A percentile compares a stretch with the other conserved stretches of the same genome.
These are phyloP conservation scores for Calonectria hongkongensis DNA, from an alignment of 2,329 filamentous ascomycete genomes.

Conservation along the genomic window DNA sequence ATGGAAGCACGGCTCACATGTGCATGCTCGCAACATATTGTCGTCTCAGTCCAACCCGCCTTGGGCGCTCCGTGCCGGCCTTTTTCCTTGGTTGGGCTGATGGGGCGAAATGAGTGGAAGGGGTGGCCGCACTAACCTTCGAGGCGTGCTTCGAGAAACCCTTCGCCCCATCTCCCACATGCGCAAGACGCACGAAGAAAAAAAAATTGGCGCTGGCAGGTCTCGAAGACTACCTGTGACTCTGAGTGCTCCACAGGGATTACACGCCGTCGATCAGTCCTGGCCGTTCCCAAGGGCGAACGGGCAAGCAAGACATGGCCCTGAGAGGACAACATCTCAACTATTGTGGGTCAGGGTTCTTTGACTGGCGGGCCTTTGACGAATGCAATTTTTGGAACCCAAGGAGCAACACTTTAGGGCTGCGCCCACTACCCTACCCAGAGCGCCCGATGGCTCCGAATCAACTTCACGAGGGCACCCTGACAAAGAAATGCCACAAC, in stretches of 20 bases:
- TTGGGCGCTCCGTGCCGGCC: slow-evolving; percentile 17
- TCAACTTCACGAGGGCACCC: slow-evolving; percentile 33
- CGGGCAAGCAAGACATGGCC: slow-evolving; percentile 47
- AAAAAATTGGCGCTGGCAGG: slow-evolving; percentile 40
- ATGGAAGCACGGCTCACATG: slow-evolving; percentile 23
- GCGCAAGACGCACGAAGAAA: slow-evolving; percentile 31
- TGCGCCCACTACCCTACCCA: slow-evolving; percentile 27
- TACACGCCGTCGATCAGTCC: slow-evolving; percentile 49
- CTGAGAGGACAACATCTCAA: slow-evolving; percentile 40
- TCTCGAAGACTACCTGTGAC: slow-evolving; percentile 39
- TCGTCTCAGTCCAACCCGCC: slow-evolving; percentile 36
- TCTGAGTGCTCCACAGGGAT: slow-evolving; percentile 44
- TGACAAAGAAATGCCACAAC: slow-evolving; percentile 16
- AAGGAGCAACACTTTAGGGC: slow-evolving; percentile 44
- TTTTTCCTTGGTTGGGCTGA: slow-evolving; percentile 45
- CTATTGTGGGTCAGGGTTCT: slow-evolving; percentile 45
- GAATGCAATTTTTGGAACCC: slow-evolving; percentile 46
- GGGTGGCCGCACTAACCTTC: slow-evolving; percentile 42
- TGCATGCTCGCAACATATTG: slow-evolving; percentile 18
- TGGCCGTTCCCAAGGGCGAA: slow-evolving; percentile 51
- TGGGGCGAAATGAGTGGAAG: slow-evolving; percentile 46
- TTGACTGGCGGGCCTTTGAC: slow-evolving; percentile 47
- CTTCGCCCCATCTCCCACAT: slow-evolving; percentile 36
- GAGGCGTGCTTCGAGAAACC: slow-evolving; percentile 56
- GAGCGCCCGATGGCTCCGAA: slow-evolving; percentile 19